These are phyloP conservation scores for Solanum paucissectum DNA, from an alignment of 257 asterid species.

Conservation along the genomic window DNA sequence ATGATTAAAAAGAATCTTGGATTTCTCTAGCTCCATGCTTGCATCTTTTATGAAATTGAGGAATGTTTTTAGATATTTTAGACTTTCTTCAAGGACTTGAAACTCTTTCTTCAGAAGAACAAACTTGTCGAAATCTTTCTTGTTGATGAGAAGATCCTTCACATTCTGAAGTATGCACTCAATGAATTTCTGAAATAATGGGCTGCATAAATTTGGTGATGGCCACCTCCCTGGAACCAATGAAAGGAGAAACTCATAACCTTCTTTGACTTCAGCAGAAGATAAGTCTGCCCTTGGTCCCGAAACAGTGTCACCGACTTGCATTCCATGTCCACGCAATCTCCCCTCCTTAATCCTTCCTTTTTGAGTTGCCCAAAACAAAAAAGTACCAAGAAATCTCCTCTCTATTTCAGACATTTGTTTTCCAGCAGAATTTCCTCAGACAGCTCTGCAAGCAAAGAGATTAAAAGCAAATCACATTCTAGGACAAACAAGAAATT, in stretches of 20 bases:
- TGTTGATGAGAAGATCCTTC: background rate
- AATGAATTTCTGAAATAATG: background rate
- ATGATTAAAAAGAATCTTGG: background rate
- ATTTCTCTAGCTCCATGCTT: background rate
- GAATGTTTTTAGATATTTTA: background rate
- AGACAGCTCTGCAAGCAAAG: background rate
- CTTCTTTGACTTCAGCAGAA: background rate
- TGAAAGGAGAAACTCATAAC: background rate
- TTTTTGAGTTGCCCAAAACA: background rate
- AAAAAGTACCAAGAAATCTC: background rate
- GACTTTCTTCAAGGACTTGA: background rate
- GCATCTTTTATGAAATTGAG: background rate
- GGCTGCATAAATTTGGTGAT: background rate
- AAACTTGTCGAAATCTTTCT: background rate
- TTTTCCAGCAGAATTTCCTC: conserved; percentile 1
- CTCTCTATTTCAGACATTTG: background rate
- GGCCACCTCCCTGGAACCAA: background rate
- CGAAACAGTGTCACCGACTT: background rate
- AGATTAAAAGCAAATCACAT: background rate
- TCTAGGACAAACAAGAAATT: background rate
- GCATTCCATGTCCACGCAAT: background rate
- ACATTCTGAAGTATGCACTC: background rate
- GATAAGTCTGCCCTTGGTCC: background rate
- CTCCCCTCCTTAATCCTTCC: background rate
- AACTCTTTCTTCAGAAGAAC: background rate